Evolutionary conservation across 345 rosid genomes (phyloP).

Genomic region (Isatis tinctoria): DNA sequence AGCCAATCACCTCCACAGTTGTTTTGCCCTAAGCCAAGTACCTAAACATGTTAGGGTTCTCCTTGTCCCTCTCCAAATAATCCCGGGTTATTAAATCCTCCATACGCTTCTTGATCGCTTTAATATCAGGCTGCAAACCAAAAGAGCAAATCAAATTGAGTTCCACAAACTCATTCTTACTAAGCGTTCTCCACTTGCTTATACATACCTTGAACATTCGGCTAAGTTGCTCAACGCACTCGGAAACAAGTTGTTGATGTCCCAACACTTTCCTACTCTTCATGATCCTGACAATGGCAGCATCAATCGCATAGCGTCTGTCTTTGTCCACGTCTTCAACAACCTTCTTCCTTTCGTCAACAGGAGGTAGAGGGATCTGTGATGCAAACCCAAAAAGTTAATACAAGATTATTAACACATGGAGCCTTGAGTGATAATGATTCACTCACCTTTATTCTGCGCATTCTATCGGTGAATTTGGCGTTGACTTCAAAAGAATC

Average conservation of each 20-base stretch:
- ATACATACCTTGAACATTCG: slow-evolving; percentile 84
- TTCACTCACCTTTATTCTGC: slow-evolving; percentile 81
- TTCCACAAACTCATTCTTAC: neutral
- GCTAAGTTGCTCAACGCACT: slow-evolving; percentile 90
- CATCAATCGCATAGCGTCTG: slow-evolving; percentile 89
- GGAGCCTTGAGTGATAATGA: neutral
- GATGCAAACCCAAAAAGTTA: neutral
- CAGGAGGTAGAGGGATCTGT: slow-evolving; percentile 91
- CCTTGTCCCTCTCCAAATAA: slow-evolving; percentile 88
- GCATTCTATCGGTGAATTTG: slow-evolving; percentile 82
- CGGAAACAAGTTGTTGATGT: slow-evolving; percentile 77
- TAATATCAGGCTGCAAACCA: slow-evolving; percentile 79
- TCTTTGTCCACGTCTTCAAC: slow-evolving; percentile 95
- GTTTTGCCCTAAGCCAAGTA: slow-evolving; percentile 56
- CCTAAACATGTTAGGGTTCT: slow-evolving; percentile 62
- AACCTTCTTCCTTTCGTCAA: slow-evolving; percentile 90
- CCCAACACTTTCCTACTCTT: slow-evolving; percentile 83
- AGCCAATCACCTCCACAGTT: slow-evolving; percentile 2
- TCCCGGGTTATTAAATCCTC: slow-evolving; percentile 89
- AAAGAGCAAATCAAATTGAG: neutral
- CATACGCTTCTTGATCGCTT: slow-evolving; percentile 90
- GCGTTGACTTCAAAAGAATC: slow-evolving; percentile 68
- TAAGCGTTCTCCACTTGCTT: neutral
- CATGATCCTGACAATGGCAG: slow-evolving; percentile 97
- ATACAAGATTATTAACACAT: neutral